Base-by-base conservation (phyloP, 1,284 basidiomycete genomes). In the Pseudozyma hubeiensis region DNA sequence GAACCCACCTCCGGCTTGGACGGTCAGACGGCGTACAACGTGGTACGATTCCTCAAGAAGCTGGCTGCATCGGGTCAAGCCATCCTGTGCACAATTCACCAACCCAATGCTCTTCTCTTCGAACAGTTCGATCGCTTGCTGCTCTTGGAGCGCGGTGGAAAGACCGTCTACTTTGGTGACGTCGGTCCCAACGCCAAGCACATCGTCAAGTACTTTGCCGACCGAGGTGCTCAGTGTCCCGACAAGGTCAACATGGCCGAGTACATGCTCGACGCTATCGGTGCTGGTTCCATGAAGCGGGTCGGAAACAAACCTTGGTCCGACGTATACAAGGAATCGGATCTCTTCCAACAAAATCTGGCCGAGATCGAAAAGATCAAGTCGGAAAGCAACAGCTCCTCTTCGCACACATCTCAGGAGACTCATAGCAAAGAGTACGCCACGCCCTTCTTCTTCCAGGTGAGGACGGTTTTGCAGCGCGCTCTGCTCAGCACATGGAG, bases 141-240 rank as follows among this genome's bases (percentile, higher is more conserved):
- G 7, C 62, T 81, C 17, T 65, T 81, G 33, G 67, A 81, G 50
- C 75, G 75, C 51, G 79, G 79, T 13, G 75, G 78, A 14, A 69
- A 78, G 57, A 74, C 72, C n/a, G 74, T 66, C 24, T 80, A 73
- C 69, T 92, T 92, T 75, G 92, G 91, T 24, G 89, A 92, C 59
- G 84, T 92, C 16, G 92, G 92, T 4, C 67, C 85, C 19, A 87
- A 89, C 69, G 87, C 89, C 2, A 84, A 84, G 33, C 88, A 86
- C 0, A 81, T 93, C 43, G 88, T 91, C 69, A 77, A 87, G 17
- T 93, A 93, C 84, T 93, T 93, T 74, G 89, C 92, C 78, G 79
- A 79, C 31, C 88, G 89, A 31, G 90, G 90, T 24, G 89, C 87
- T 87, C 75, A 90, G 34, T 81, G 79, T 48, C 60, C 49, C 5